These are phyloP conservation scores for Colletotrichum incanum DNA, from an alignment of 2,329 filamentous ascomycete species.

Conservation along the genomic window DNA sequence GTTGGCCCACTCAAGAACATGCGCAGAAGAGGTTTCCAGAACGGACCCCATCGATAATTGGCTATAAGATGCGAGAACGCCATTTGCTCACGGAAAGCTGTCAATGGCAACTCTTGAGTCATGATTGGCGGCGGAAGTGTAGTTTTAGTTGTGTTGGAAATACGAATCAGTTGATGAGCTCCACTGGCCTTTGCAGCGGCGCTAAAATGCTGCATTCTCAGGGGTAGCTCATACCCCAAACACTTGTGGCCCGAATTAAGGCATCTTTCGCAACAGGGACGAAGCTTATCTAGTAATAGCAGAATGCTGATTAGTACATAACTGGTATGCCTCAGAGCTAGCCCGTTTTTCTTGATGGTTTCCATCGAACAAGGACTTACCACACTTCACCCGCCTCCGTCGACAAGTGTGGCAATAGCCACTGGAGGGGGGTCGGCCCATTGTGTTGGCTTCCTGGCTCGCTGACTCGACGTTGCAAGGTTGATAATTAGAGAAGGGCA, in stretches of 20 bases:
- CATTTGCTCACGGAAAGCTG: conserved; percentile 29
- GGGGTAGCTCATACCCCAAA: conserved; percentile 19
- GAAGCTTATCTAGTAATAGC: conserved; percentile 8
- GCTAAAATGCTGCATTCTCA: conserved; percentile 31
- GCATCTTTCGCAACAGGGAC: conserved; percentile 21
- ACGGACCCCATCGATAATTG: conserved; percentile 31
- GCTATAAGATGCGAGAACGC: conserved; percentile 28
- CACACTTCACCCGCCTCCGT: conserved; percentile 32
- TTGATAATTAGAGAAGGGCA: background rate
- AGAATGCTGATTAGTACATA: no score
- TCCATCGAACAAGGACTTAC: background rate
- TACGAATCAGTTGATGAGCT: background rate
- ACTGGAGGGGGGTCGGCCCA: conserved; percentile 30
- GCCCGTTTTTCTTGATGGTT: no score
- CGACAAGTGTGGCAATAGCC: conserved; percentile 36
- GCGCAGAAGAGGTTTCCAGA: conserved; percentile 29
- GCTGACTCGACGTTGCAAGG: background rate
- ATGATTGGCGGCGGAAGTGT: background rate
- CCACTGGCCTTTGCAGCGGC: background rate
- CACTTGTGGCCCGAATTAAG: conserved; percentile 34
- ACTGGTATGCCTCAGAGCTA: background rate
- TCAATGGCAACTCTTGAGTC: conserved; percentile 9
- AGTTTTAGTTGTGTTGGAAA: background rate
- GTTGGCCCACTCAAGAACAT: background rate
- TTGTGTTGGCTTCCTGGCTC: background rate